Percentiles rank a stretch among this genome's conserved stretches.
Evolutionary conservation across 768 basidiomycete genomes (phyloP).

Genomic region (Flagelloscypha sp.): DNA sequence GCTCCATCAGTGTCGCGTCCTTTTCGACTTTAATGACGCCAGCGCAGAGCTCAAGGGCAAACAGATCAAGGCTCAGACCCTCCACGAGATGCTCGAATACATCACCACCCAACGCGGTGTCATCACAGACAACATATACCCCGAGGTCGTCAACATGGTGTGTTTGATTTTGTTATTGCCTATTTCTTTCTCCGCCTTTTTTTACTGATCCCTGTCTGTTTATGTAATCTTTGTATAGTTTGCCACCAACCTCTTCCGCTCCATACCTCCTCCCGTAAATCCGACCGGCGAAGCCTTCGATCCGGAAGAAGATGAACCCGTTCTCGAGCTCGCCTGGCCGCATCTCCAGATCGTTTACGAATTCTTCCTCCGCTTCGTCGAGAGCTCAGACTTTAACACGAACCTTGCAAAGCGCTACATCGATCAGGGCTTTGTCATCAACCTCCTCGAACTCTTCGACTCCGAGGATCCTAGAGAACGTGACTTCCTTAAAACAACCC

Average conservation of each 20-base stretch:
- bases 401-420: conserved; percentile 97
- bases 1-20: conserved; percentile 89
- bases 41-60: conserved; percentile 94
- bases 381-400: conserved; percentile 96
- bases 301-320: conserved; percentile 98
- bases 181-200: conserved; percentile 4
- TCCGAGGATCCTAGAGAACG: conserved; percentile 98
- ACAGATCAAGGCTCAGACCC: conserved; percentile 95
- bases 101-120: conserved; percentile 95
- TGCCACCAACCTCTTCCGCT: conserved; percentile 95
- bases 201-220: conserved; percentile 6
- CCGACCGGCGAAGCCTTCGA: conserved; percentile 98
- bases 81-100: conserved; percentile 98
- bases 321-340: conserved; percentile 98
- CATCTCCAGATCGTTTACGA: conserved; percentile 99
- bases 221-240: conserved; percentile 47
- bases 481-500: conserved; percentile 97
- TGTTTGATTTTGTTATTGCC: conserved; percentile 20
- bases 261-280: conserved; percentile 99
- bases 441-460: conserved; percentile 95
- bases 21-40: conserved; percentile 99
- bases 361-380: conserved; percentile 98
- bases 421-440: conserved; percentile 92
- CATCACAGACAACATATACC: conserved; percentile 96
- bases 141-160: conserved; percentile 98